Evolutionary conservation across 2,329 filamentous ascomycete genomes (phyloP).

Genomic region (Cladosporium sp.): DNA sequence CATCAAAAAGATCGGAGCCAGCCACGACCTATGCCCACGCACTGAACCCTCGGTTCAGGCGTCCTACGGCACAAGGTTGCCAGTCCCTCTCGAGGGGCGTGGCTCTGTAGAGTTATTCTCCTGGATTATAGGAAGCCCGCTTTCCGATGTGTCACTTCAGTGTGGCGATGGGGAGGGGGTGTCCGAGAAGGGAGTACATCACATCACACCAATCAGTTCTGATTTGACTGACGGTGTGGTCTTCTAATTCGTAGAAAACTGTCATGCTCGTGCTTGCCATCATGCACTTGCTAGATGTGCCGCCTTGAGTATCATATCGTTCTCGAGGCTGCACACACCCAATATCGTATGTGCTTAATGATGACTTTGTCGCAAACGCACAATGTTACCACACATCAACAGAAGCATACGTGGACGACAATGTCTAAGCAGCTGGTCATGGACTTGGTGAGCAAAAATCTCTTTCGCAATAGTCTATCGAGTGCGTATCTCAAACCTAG

Average conservation of each 20-base stretch:
- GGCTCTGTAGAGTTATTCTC: slow-evolving; percentile 63
- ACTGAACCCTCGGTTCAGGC: slow-evolving; percentile 31
- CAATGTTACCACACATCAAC: no score
- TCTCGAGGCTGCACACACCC: no score
- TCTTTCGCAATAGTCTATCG: no score
- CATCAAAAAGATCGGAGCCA: slow-evolving; percentile 65
- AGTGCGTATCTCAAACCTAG: no score
- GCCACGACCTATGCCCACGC: slow-evolving; percentile 68
- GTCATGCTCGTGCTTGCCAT: background rate
- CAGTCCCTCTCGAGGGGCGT: slow-evolving; percentile 59
- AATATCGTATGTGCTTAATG: no score
- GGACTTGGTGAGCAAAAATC: no score
- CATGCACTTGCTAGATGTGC: background rate
- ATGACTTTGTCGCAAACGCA: no score
- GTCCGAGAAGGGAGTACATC: slow-evolving; percentile 71
- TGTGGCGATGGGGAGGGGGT: slow-evolving; percentile 70
- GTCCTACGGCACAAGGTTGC: slow-evolving; percentile 66
- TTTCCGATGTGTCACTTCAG: slow-evolving; percentile 69
- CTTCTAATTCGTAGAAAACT: background rate
- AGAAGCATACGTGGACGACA: no score
- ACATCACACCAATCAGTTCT: slow-evolving; percentile 13
- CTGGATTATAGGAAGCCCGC: slow-evolving; percentile 67
- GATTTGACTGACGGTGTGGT: background rate
- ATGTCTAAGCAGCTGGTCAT: no score
- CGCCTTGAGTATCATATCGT: no score